Percentiles rank a stretch among this genome's conserved stretches.
These are phyloP conservation scores for Aspergillus sp. DNA, from an alignment of 2,329 filamentous ascomycete genomes.

Conservation along the genomic window DNA sequence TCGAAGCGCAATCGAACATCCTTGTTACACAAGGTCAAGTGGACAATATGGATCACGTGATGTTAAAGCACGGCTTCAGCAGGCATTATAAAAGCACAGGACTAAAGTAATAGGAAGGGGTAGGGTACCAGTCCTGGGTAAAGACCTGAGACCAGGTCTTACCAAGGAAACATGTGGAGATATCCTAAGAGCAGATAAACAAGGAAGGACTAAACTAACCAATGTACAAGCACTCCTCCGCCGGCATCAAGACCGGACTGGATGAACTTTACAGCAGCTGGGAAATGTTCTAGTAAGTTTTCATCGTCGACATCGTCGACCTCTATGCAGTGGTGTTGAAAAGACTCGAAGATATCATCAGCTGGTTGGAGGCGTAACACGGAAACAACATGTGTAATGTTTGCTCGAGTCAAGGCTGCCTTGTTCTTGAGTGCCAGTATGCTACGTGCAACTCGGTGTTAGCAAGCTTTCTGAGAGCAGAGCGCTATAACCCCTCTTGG, in stretches of 20 bases:
- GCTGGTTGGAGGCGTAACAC: conserved; percentile 67
- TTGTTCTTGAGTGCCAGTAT: conserved; percentile 76
- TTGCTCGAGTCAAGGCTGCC: conserved; percentile 67
- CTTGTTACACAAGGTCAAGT: conserved; percentile 33
- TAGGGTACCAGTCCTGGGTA: background rate
- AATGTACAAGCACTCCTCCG: conserved; percentile 67
- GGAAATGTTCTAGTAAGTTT: conserved; percentile 79
- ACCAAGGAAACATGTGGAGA: background rate
- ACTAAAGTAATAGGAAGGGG: background rate
- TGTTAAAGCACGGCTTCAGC: background rate
- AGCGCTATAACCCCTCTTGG: background rate
- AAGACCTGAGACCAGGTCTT: background rate
- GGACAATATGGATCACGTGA: background rate
- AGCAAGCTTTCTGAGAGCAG: background rate
- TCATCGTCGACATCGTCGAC: conserved; percentile 90
- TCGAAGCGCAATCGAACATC: background rate
- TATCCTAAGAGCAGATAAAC: background rate
- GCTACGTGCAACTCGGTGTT: conserved; percentile 52
- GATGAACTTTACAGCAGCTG: conserved; percentile 79
- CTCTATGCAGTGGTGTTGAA: conserved; percentile 75
- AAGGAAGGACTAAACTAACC: conserved; percentile 54
- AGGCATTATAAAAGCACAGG: background rate
- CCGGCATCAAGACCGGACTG: conserved; percentile 68
- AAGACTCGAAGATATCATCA: conserved; percentile 60
- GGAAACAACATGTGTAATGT: conserved; percentile 90